Evolutionary conservation across 2,329 filamentous ascomycete genomes (phyloP).

Genomic region (Talaromyces atroroseus): DNA sequence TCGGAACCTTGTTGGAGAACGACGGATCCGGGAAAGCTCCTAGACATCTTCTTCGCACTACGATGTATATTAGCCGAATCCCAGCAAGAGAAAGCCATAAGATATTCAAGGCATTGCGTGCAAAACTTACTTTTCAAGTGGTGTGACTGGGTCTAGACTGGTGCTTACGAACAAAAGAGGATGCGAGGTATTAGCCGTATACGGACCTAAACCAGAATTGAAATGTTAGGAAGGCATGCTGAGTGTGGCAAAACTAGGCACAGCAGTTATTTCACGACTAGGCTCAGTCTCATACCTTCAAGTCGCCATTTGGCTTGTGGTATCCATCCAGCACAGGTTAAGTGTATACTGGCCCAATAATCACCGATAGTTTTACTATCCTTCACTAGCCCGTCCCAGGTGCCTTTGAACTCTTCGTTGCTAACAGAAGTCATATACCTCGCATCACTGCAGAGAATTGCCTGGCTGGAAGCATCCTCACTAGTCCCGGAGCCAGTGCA

Average conservation of each 20-base stretch:
- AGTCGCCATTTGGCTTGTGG: conserved; percentile 30
- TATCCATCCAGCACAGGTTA: conserved; percentile 36
- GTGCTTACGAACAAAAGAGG: conserved; percentile 17
- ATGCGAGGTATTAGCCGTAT: conserved; percentile 14
- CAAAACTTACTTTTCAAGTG: conserved; percentile 7
- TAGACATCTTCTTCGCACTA: conserved; percentile 17
- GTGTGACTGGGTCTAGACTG: conserved; percentile 16
- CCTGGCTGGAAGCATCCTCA: conserved; percentile 24
- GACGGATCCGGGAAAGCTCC: conserved; percentile 19
- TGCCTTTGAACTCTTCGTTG: conserved; percentile 17
- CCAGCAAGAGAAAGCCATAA: background rate
- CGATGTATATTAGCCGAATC: background rate
- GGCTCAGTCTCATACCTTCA: conserved; percentile 20
- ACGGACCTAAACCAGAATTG: conserved; percentile 11
- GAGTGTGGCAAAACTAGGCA: background rate
- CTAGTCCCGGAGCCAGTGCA: conserved; percentile 25
- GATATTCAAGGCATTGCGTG: background rate
- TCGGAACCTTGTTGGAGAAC: conserved; percentile 22
- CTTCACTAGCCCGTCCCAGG: conserved; percentile 20
- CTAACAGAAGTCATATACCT: conserved; percentile 19
- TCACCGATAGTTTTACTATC: conserved; percentile 28
- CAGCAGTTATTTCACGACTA: too few relatives aligned
- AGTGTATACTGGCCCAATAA: conserved; percentile 34
- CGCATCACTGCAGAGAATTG: conserved; percentile 29
- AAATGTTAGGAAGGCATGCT: background rate